Base-by-base conservation (phyloP, 495 filamentous ascomycete species). In the Aspergillus kassunensis region DNA sequence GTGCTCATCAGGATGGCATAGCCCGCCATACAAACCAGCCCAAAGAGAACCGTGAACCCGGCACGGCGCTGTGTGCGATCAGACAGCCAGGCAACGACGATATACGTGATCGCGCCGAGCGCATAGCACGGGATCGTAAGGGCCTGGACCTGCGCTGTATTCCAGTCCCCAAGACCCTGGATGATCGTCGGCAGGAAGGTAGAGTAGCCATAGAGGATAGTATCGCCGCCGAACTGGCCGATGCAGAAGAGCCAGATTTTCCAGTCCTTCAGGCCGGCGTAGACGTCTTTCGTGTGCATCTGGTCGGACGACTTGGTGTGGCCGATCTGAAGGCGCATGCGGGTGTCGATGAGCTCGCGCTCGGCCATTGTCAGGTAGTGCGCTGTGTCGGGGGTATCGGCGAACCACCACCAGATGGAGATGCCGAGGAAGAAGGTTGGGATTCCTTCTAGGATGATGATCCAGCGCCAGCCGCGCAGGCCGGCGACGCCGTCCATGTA, bases 111-210 rank as follows among this genome's bases (percentile, higher is more conserved):
- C 0, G 65, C 69, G 0, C 71, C 58, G 54, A 73, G 70, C 23
- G 69, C 56, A 35, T 72, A 77, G 21, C 74, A 71, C 1, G 74
- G 74, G 1, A 77, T 68, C 0, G 74, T 77, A 40, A 77, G 44
- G 8, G 74, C 69, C 41, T 77, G 73, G 18, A 46, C 42, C 44
- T 69, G 66, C 54, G 78, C 69, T 16, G 80, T 59, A 11, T 68
- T 73, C 42, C 67, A 54, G 50, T 80, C 80, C 0, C 76, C 79
- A 54, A 84, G 70, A 10, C 68, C 70, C 39, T 68, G 55, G 44
- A 85, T 62, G 37, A 84, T 82, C 1, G 75, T 74, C 1, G 81
- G 82, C 19, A 84, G 51, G 58, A 85, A 85, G 7, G 79, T 83
- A 45, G 70, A 76, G 67, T 82, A 81, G 27, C 81, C 80, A 45